Base-by-base conservation (phyloP, 2,329 filamentous ascomycete species). In the Verticillium alfalfae region DNA sequence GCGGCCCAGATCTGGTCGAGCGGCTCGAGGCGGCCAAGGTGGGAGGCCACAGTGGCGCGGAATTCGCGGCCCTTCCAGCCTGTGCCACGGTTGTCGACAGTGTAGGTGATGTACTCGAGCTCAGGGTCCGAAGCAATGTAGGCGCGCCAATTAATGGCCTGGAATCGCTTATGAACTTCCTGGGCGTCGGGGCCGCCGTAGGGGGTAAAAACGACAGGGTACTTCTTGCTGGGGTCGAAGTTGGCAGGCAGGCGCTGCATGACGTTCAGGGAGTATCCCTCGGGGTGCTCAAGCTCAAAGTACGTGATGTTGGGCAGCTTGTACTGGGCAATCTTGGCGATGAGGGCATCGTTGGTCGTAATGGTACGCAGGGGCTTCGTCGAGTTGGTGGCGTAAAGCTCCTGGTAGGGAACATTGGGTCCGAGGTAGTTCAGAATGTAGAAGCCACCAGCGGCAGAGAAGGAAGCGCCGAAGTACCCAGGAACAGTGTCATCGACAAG, bases 1-100 rank as follows among this genome's bases (percentile, higher is more conserved):
- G 87, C 88, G 0, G 87, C 88, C 81, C 84, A 89, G 66, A 90
- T 83, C 70, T 91, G 88, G 69, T 91, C 88, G 22, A 82, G 71
- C 0, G 88, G 81, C 69, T 91, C 88, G 2, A 89, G 78, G 37
- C 81, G 79, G 15, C 88, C 88, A 0, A 91, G 81, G 31, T 84
- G 84, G 2, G 78, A 78, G 0, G 84, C 76, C 0, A 90, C 86
- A 1, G 78, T 68, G 1, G 81, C 79, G 1, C 87, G 83, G 76
- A 88, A 90, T 2, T 76, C 78, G 16, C 88, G 85, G 5, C 88
- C 88, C 65, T 86, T 84, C 73, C 76, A 84, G 0, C 84, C 87
- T 0, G 88, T 90, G 49, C 88, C 88, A 2, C 88, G 85, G 70
- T 87, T 87, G 71, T 91, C 88, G 7, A 91, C 83, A 0, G 84